Evolutionary conservation across 192 early-diverging fungal species (phyloP).

Genomic region (Podila minutissima): DNA sequence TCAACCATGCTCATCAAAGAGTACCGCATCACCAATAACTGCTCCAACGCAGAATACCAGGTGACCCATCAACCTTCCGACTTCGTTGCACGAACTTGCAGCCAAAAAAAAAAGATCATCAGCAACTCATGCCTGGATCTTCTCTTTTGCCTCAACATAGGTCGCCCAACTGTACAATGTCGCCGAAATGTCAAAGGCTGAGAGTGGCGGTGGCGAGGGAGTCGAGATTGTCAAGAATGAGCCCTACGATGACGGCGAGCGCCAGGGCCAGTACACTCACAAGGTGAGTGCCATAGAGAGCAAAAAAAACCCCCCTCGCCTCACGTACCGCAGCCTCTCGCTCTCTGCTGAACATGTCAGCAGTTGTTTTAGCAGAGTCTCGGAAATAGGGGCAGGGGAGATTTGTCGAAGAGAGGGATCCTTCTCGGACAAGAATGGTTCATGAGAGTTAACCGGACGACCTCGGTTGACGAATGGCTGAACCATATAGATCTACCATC

Average conservation of each 20-base stretch:
- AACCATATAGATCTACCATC: conserved; percentile 35
- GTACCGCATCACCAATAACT: conserved; percentile 82
- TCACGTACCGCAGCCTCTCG: conserved; percentile 5
- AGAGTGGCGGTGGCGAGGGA: conserved; percentile 84
- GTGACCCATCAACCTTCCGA: conserved; percentile 4
- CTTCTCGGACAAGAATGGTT: too few relatives aligned
- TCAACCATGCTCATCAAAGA: conserved; percentile 74
- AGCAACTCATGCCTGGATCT: conserved; percentile 10
- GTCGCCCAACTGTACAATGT: conserved; percentile 81
- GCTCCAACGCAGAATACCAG: conserved; percentile 78
- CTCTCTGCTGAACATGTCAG: background rate
- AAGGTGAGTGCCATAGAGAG: conserved; percentile 71
- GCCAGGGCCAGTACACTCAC: conserved; percentile 84
- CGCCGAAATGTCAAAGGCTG: conserved; percentile 78
- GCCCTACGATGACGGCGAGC: conserved; percentile 76
- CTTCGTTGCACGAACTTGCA: background rate
- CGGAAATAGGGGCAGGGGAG: background rate
- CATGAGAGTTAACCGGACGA: background rate
- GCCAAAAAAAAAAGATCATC: conserved; percentile 9
- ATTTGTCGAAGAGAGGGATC: too few relatives aligned
- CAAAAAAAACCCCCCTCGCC: background rate
- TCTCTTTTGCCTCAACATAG: conserved; percentile 6
- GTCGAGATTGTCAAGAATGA: conserved; percentile 83
- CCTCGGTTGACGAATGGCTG: conserved; percentile 16
- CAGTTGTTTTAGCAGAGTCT: background rate